phyloP scores from a whole-genome alignment of 176 grass and related monocot genomes.

The Oryza glaberrima region DNA sequence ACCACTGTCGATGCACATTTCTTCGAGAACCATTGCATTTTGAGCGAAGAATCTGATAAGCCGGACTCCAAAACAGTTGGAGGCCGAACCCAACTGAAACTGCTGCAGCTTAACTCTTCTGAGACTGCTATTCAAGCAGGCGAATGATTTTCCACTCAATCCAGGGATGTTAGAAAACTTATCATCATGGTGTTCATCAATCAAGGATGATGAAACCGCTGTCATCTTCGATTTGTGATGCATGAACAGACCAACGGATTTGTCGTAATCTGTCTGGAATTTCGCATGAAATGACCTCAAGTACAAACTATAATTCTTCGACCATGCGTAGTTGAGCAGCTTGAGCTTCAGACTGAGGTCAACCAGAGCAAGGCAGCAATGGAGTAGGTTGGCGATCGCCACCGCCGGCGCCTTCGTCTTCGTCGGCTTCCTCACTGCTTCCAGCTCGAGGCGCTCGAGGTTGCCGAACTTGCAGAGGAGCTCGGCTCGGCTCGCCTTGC shows the following conservation, averaged over 20 bases:
- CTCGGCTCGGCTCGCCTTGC: too few species aligned
- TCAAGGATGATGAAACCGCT: neutral
- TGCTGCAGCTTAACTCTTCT: neutral
- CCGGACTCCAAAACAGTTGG: neutral
- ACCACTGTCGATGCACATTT: neutral
- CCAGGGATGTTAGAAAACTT: neutral
- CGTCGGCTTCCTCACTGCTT: neutral
- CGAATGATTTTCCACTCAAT: neutral
- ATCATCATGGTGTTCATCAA: neutral
- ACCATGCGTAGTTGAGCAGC: too few species aligned
- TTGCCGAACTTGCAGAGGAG: too few species aligned
- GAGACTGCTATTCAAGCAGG: neutral
- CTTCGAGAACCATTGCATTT: neutral
- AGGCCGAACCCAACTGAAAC: neutral
- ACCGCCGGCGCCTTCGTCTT: too few species aligned
- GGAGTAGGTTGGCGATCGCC: too few species aligned
- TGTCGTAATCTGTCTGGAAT: neutral
- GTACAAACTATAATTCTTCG: too few species aligned
- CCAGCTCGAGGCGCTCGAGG: too few species aligned
- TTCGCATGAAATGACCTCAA: too few species aligned
- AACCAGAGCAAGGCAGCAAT: too few species aligned
- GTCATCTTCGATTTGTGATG: neutral
- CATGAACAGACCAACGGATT: neutral
- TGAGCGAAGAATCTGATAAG: slow-evolving; percentile 21
- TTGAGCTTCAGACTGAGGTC: too few species aligned